Conservation (phyloP, 495 filamentous ascomycete genomes). For the Neurospora sp. region DNA sequence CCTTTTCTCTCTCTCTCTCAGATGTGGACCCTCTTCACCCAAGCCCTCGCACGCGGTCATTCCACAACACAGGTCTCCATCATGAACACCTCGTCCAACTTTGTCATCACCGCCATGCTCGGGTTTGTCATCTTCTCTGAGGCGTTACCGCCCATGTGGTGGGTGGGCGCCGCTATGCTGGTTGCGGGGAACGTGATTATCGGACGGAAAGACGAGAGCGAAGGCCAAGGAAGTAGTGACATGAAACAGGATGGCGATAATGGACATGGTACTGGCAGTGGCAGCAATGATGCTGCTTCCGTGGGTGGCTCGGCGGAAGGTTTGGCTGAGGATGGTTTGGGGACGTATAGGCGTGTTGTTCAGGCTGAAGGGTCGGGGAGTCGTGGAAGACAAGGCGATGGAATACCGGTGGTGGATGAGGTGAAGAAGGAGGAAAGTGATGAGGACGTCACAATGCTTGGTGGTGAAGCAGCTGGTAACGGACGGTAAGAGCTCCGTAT, state of each 20-base stretch:
- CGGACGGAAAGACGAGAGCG: conserved; percentile 61
- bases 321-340: background rate
- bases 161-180: conserved; percentile 72
- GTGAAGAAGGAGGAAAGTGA: conserved; percentile 1
- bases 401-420: background rate
- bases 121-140: conserved; percentile 41
- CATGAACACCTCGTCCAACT: conserved; percentile 89
- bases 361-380: background rate
- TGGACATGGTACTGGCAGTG: background rate
- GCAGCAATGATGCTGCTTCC: background rate
- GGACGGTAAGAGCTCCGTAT: background rate
- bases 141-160: conserved; percentile 59
- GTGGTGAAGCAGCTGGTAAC: background rate
- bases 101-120: conserved; percentile 80
- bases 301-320: background rate
- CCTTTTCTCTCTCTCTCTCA: conserved; percentile 15
- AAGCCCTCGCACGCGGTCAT: conserved; percentile 70
- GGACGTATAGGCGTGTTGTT: background rate
- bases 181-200: conserved; percentile 88
- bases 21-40: conserved; percentile 86
- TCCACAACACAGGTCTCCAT: conserved; percentile 87
- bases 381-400: background rate
- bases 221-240: background rate
- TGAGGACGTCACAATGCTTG: background rate
- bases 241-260: background rate